phyloP scores from a whole-genome alignment of 495 filamentous ascomycete species.

The Aspergillus cristatus region DNA sequence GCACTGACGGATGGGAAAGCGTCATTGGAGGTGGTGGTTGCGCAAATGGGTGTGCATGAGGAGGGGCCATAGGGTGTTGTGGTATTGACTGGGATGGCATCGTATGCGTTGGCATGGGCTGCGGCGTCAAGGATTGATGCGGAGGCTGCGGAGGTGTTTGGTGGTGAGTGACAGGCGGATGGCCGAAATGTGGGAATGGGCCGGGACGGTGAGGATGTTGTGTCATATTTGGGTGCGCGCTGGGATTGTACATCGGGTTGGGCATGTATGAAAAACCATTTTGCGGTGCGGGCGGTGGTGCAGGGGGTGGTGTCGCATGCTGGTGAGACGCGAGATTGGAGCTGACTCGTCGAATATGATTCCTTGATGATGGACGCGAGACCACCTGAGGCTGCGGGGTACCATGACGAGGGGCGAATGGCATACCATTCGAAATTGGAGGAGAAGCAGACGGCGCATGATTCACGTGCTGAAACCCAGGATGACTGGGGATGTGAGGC shows the following conservation, averaged over 20 bases:
- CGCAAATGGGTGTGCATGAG: conserved; percentile 24
- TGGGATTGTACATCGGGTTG: conserved; percentile 77
- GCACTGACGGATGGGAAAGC: conserved; percentile 42
- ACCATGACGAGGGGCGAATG: conserved; percentile 61
- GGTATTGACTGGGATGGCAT: conserved; percentile 23
- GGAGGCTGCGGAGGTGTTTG: conserved; percentile 22
- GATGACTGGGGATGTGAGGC: conserved; percentile 66
- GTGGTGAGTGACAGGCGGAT: conserved; percentile 31
- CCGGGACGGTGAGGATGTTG: conserved; percentile 33
- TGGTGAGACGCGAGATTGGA: conserved; percentile 63
- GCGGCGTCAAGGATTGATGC: conserved; percentile 25
- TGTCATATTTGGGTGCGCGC: conserved; percentile 39
- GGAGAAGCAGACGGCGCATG: conserved; percentile 85
- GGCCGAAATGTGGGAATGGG: conserved; percentile 40
- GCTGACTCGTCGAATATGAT: conserved; percentile 64
- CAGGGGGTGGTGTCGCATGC: conserved; percentile 49
- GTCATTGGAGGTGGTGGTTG: conserved; percentile 28
- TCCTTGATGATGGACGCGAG: conserved; percentile 76
- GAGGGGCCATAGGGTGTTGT: conserved; percentile 21
- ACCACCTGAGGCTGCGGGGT: conserved; percentile 69
- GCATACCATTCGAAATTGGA: conserved; percentile 72
- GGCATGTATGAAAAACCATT: conserved; percentile 82
- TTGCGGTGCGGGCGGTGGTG: conserved; percentile 49
- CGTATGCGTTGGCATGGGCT: conserved; percentile 20
- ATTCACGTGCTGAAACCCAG: conserved; percentile 68